Conservation (phyloP, 768 basidiomycete genomes). For the Holtermanniella nyarrowii region DNA sequence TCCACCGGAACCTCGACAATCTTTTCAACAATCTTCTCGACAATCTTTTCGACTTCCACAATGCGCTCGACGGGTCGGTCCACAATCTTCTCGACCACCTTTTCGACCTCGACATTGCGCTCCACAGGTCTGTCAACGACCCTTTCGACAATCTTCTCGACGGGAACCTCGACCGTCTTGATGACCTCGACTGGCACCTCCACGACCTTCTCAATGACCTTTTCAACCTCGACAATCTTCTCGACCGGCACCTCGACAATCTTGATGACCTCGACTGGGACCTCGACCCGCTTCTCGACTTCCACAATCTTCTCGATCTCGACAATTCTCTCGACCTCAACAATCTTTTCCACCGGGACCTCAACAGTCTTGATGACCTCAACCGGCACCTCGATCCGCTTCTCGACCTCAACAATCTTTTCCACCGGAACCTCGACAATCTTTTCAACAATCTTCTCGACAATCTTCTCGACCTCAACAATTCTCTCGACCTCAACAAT, state of each 20-base stretch:
- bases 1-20: conserved; percentile 13
- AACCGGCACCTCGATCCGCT: conserved; percentile 16
- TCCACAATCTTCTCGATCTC: conserved; percentile 23
- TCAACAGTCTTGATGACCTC: conserved; percentile 29
- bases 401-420: conserved; percentile 26
- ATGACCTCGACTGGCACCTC: conserved; percentile 18
- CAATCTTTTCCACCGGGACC: conserved; percentile 4
- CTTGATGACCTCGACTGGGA: conserved; percentile 19
- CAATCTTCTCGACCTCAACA: conserved; percentile 34
- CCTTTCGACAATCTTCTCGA: conserved; percentile 6
- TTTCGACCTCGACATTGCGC: conserved; percentile 15
- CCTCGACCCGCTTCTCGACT: conserved; percentile 26
- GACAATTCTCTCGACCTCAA: conserved; percentile 11
- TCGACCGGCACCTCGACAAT: conserved; percentile 23
- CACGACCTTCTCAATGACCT: conserved; percentile 23
- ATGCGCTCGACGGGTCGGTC: conserved; percentile 24
- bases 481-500: conserved; percentile 21
- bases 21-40: conserved; percentile 16
- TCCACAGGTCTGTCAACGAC: conserved; percentile 26
- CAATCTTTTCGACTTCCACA: conserved; percentile 20
- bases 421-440: conserved; percentile 20
- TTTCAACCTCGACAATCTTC: conserved; percentile 25
- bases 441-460: conserved; percentile 22
- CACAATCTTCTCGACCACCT: conserved; percentile 12
- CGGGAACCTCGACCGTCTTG: conserved; percentile 15